Base-by-base conservation (phyloP, 192 early-diverging fungal species). In the Nowakowskiella sp. region DNA sequence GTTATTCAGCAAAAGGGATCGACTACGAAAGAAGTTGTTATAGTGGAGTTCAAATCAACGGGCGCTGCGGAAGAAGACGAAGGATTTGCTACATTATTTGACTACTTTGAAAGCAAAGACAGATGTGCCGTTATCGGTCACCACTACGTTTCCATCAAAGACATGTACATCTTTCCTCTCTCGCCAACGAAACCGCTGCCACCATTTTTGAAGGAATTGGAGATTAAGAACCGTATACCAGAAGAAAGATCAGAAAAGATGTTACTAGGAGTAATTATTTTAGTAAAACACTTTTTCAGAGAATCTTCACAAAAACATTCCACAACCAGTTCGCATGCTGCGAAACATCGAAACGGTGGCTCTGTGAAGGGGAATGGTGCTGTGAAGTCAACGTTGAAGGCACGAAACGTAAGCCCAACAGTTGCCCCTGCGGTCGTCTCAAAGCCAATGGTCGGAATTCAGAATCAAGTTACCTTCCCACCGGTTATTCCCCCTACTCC, bases 151-250 rank as follows among this genome's bases (percentile, higher is more conserved):
- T 68, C 57, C 31, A 76, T 87, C 19, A 87, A 85, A 58, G 87
- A 89, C 44, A 78, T 89, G 77, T 89, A 89, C 55, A 24, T 89
- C 28, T 61, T 87, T 4, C 85, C 87, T 28, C 49, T 89, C 5
- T 55, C 52, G 25, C 57, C 61, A 10, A 66, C 66, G 5, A 77
- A 78, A 4, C 46, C 65, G 26, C 49, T 87, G 8, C 85, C 85
- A 5, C 47, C 55, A 31, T 85, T 73, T 59, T 50, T 88, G 2
- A 53, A 60, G 10, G 72, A 66, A 1, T 56, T 87, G 26, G 60
- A 70, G 16, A 58, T 46, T 32, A 21, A 29, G 50, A 34, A 47
- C 60, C 44, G 19, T 19, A 24, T 59, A 33, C 39, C 47, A 51
- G 24, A 27, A 25, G 28, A 25, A 69, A 26, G 63, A 48, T n/a